Evolutionary conservation across 192 early-diverging fungal genomes (phyloP), one percentile per base, ranked within the genome.

Genomic region (Phycomyces nitens): DNA sequence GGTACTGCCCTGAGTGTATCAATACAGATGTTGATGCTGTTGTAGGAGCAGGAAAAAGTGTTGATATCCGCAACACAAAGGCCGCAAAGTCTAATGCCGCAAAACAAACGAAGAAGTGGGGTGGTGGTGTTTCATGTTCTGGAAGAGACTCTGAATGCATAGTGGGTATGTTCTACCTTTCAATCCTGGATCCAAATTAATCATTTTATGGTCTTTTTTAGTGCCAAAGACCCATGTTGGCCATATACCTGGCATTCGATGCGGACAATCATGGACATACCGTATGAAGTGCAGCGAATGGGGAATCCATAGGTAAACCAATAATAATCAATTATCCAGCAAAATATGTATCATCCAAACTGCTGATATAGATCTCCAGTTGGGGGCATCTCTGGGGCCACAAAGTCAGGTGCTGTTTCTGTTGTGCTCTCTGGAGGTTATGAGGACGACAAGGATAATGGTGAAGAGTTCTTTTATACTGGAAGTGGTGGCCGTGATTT

Each of bases 391-490:
- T 71, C 81, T 27, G 88, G 89, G 0, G 54, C 67, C 6, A 65
- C 82, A 2, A 58, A 56, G 0, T 68, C 38, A 11, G 84, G 88
- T 0, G 82, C 87, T 0, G 75, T 79, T 3, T 89, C 88, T 2
- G 69, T 89, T 51, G 82, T 85, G 9, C 68, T 92, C 7, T 77
- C 82, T 0, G 81, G 77, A 16, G 88, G 87, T 10, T 89, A 88
- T 58, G 76, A 78, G 0, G 85, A 87, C 34, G 89, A 90, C 56
- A 71, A 68, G 2, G 89, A 92, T 43, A 60, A 80, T 23, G 89
- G 89, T 0, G 77, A 80, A 0, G 75, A 80, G 52, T 92, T 92
- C 60, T 75, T 74, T 1, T 90, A 88, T 62, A 88, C 88, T 0
- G 88, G 89, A 0, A 82, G 77, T 18, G 88, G 87, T 24, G 88